Base-by-base conservation (phyloP, 1,139 yeast species). In the Nakaseomyces kungkrabaensis region DNA sequence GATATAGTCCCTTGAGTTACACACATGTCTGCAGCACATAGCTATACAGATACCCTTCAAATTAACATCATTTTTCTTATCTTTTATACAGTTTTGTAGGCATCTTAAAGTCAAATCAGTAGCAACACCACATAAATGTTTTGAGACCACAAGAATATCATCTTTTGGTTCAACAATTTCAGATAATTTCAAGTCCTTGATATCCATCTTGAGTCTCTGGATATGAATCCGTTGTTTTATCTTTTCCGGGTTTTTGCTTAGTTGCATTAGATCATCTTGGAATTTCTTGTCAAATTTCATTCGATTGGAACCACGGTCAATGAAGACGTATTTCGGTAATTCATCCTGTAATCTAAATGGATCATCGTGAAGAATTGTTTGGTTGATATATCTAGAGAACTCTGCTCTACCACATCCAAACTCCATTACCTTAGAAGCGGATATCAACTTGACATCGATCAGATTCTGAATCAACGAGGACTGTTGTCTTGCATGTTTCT, bases 331-430 rank as follows among this genome's bases (percentile, higher is more conserved):
- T 27, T 79, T 77, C 7, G 44, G 44, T 11, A 41, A 11, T 32
- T 36, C 37, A n/a, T 45, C 37, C 24, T 26, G 37, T 26, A 37
- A 9, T 9, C 11, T 25, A 26, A 26, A 27, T 9, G 36, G 41
- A 36, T 45, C 41, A 26, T n/a, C 11, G 11, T 37, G 41, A 9
- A 52, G 47, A 9, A 55, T 42, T 10, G 59, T 58, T 48, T 62
- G 63, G 50, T 62, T 61, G n/a, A 87, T 72, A 59, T 79, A 85
- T 52, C 95, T 68, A 0, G 90, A 78, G 27, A 89, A 73, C 62
- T 89, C 97, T 0, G 85, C 96, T 53, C 90, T 77, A 0, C 97
- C 97, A 63, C 95, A 85, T 0, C 97, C 97, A 70, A 87, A 88
- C 65, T 89, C 97, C 27, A 85, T 65, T 59, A 81, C 78, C 48